A percentile compares a stretch with the other conserved stretches of the same genome.
These are phyloP conservation scores for Tolypocladium endophyticum DNA, from an alignment of 2,329 filamentous ascomycete species.

Conservation along the genomic window DNA sequence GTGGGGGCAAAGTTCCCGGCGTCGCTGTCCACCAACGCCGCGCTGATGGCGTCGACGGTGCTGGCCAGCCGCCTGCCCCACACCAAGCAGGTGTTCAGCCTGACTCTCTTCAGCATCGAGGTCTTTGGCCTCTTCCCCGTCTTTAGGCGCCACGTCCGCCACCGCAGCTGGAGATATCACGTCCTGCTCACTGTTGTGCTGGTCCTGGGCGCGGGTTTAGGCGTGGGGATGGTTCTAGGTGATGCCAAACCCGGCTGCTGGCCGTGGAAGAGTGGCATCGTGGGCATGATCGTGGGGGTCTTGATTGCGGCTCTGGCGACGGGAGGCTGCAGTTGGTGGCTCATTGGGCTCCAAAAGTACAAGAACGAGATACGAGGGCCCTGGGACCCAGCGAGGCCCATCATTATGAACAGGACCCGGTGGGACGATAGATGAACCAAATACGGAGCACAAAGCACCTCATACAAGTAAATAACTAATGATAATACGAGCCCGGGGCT, in stretches of 20 bases:
- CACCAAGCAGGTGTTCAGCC: constrained; percentile 87
- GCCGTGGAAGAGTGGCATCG: constrained; percentile 46
- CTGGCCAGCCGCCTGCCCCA: constrained; percentile 80
- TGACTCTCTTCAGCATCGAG: constrained; percentile 93
- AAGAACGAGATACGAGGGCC: constrained; percentile 98
- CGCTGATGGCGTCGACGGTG: constrained; percentile 91
- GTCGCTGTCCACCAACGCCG: constrained; percentile 83
- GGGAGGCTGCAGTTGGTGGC: constrained; percentile 94
- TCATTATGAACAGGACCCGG: constrained; percentile 59
- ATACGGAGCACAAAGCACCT: background rate
- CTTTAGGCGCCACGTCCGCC: constrained; percentile 77
- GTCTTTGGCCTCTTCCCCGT: constrained; percentile 98
- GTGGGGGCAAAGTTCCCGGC: constrained; percentile 55
- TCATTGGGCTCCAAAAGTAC: constrained; percentile 94
- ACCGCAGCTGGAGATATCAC: constrained; percentile 75
- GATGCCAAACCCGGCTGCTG: constrained; percentile 28
- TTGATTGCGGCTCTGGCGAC: constrained; percentile 67
- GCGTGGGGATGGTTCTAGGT: constrained; percentile 55
- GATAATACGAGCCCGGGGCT: background rate
- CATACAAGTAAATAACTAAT: background rate
- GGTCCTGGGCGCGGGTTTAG: constrained; percentile 69
- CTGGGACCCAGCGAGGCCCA: constrained; percentile 89
- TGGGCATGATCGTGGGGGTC: constrained; percentile 69
- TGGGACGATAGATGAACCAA: constrained; percentile 29
- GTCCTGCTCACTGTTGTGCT: constrained; percentile 64